These are phyloP conservation scores for Diospyros kaki DNA, from an alignment of 148 eudicot species.

Conservation along the genomic window DNA sequence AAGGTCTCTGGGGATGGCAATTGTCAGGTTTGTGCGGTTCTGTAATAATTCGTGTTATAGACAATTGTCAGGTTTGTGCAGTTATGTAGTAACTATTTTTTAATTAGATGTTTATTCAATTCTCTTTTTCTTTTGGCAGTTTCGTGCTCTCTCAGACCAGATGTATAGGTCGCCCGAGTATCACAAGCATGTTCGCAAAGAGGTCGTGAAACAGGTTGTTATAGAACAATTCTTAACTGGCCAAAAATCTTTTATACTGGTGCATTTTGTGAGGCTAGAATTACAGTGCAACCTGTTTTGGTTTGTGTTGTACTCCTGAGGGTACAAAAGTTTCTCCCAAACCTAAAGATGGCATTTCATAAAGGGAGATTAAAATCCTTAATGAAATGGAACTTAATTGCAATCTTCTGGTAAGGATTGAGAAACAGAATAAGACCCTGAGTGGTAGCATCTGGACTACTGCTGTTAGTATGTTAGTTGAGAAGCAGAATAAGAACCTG, in stretches of 20 bases:
- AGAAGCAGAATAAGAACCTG: neutral
- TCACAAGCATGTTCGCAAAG: conserved; percentile 85
- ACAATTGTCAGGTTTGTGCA: conserved; percentile 17
- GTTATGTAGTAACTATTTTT: conserved; percentile 2
- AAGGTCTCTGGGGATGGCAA: conserved; percentile 93
- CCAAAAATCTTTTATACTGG: neutral
- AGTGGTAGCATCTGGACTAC: neutral
- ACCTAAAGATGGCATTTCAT: conserved; percentile 1
- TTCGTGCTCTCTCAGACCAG: conserved; percentile 95
- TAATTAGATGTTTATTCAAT: conserved; percentile 9
- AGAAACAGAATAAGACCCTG: neutral
- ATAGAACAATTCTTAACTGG: conserved; percentile 9
- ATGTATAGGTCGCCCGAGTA: conserved; percentile 67
- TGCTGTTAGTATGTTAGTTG: neutral
- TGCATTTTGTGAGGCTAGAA: conserved; percentile 1
- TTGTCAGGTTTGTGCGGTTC: conserved; percentile 69
- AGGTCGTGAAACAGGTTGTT: conserved; percentile 77
- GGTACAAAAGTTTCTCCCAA: neutral
- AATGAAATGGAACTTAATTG: neutral
- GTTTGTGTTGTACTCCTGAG: neutral
- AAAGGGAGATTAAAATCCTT: neutral
- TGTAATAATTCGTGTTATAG: neutral
- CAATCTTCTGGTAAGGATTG: neutral
- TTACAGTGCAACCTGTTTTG: neutral
- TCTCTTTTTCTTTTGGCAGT: conserved; percentile 40